Conservation (phyloP, 2,329 filamentous ascomycete species). For the Fonsecaea pedrosoi region DNA sequence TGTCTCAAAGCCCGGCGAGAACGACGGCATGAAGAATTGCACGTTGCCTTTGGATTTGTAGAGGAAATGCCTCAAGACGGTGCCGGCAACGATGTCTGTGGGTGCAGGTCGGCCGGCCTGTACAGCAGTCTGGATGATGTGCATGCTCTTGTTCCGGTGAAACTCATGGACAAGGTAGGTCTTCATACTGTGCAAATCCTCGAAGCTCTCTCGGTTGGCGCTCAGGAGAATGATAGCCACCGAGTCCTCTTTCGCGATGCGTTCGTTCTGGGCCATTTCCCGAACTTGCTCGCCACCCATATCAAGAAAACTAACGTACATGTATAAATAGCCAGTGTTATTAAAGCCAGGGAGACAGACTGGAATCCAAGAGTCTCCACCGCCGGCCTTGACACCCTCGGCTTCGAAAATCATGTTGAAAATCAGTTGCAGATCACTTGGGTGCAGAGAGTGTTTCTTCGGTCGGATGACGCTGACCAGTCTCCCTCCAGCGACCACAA, state of each 20-base stretch:
- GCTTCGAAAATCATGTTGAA: constrained; percentile 99
- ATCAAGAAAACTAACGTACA: constrained; percentile 97
- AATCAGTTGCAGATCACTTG: constrained; percentile 91
- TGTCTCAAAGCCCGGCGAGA: constrained; percentile 68
- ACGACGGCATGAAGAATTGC: constrained; percentile 90
- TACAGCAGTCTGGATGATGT: constrained; percentile 75
- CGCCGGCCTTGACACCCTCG: constrained; percentile 85
- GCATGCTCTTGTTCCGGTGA: constrained; percentile 75
- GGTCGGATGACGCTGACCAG: constrained; percentile 95
- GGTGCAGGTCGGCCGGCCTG: constrained; percentile 72
- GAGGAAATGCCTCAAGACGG: constrained; percentile 84
- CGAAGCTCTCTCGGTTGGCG: constrained; percentile 91
- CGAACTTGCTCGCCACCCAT: constrained; percentile 58
- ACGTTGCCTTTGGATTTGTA: constrained; percentile 96
- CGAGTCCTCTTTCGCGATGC: constrained; percentile 65
- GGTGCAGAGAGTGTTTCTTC: constrained; percentile 92
- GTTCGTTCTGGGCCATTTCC: constrained; percentile 49
- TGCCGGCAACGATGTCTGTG: constrained; percentile 78
- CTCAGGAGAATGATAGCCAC: constrained; percentile 94
- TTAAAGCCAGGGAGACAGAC: constrained; percentile 97
- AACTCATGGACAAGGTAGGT: constrained; percentile 71
- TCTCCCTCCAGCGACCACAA: constrained; percentile 89
- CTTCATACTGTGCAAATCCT: constrained; percentile 77
- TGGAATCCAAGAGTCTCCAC: constrained; percentile 97
- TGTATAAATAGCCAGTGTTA: constrained; percentile 94